phyloP scores from a whole-genome alignment of 768 basidiomycete species.

The Artomyces pyxidatus region DNA sequence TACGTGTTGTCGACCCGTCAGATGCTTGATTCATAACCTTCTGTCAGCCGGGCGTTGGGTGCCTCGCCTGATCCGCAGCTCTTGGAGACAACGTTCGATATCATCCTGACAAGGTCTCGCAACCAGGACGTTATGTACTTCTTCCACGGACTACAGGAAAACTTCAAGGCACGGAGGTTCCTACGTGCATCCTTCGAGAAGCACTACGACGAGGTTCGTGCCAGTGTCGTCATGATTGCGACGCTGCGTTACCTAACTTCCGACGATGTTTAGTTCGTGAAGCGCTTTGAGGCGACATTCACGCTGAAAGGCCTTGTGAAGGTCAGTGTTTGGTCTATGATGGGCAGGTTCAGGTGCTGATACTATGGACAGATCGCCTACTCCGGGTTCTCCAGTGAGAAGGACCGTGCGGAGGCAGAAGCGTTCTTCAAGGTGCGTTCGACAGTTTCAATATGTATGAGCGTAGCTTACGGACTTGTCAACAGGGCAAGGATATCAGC shows the following conservation, averaged over 20 bases:
- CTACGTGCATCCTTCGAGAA: slow-evolving; percentile 58
- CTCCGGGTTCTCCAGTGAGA: neutral
- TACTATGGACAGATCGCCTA: neutral
- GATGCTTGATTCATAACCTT: too few relatives aligned
- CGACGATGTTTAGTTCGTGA: neutral
- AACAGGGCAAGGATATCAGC: slow-evolving; percentile 11
- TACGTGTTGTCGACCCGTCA: slow-evolving; percentile 23
- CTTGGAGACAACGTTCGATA: slow-evolving; percentile 54
- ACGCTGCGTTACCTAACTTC: neutral
- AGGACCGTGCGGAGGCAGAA: slow-evolving; percentile 3
- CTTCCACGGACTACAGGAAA: slow-evolving; percentile 49
- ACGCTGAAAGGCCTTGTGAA: neutral
- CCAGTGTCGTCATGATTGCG: neutral
- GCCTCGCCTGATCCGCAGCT: slow-evolving; percentile 48
- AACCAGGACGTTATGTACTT: slow-evolving; percentile 61
- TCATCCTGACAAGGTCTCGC: slow-evolving; percentile 44
- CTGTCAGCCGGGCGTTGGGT: slow-evolving; percentile 54
- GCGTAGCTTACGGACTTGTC: neutral
- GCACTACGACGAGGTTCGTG: slow-evolving; percentile 57
- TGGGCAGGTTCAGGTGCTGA: neutral
- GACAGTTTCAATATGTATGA: too few relatives aligned
- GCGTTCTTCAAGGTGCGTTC: slow-evolving; percentile 13
- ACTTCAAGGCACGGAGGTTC: slow-evolving; percentile 45
- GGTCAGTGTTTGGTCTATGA: neutral
- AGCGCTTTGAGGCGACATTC: neutral